Percentiles rank a stretch among this genome's conserved stretches.
phyloP scores from a whole-genome alignment of 208 protist genomes.

The Trypanosoma avium region DNA sequence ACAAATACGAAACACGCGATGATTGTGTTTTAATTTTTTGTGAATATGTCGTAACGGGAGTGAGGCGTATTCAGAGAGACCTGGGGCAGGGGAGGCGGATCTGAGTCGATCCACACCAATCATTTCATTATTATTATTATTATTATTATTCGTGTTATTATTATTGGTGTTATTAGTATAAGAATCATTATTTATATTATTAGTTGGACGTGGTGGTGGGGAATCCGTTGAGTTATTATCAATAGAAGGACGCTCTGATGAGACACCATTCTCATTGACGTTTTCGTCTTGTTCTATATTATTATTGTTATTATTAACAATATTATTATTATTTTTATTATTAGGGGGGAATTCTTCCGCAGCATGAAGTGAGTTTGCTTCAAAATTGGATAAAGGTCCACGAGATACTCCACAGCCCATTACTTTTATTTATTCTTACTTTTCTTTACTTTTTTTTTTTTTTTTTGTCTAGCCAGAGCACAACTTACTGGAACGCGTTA shows the following conservation, averaged over 20 bases:
- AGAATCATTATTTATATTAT: no score
- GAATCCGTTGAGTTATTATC: neutral
- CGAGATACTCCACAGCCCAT: conserved; percentile 19
- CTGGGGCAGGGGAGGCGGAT: conserved; percentile 56
- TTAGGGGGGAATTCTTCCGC: neutral
- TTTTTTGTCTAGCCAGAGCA: neutral
- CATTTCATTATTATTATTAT: neutral
- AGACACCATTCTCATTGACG: conserved; percentile 6
- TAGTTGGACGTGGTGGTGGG: neutral
- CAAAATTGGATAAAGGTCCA: neutral
- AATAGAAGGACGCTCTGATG: conserved; percentile 1
- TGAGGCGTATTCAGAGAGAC: conserved; percentile 41
- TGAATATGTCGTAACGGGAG: conserved; percentile 51
- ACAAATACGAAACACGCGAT: conserved; percentile 64
- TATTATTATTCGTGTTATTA: neutral
- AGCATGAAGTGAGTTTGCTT: neutral
- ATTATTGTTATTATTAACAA: neutral
- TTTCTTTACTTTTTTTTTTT: neutral
- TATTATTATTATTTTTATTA: neutral
- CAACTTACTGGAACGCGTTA: neutral
- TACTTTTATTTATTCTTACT: neutral
- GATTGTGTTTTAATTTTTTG: conserved; percentile 43
- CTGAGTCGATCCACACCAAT: conserved; percentile 24
- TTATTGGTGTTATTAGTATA: no score
- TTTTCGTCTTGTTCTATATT: neutral